Conservation (phyloP, 2,329 filamentous ascomycete genomes). For the Coniosporium uncinatum region DNA sequence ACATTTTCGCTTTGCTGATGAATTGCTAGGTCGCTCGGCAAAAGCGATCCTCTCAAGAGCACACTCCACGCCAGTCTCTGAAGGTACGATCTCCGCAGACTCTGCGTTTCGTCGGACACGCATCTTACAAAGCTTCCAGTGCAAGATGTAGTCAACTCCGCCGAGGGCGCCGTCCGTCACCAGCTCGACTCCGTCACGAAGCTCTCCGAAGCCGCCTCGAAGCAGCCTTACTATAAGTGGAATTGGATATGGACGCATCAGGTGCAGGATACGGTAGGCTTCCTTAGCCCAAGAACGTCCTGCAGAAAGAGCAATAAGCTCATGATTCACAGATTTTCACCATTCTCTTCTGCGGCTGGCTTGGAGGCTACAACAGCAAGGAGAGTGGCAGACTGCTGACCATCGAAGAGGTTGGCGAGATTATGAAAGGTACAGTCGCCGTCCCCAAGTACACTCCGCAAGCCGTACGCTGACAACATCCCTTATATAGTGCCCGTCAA, state of each 20-base stretch:
- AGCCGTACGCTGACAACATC: neutral
- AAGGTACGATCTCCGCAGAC: conserved; percentile 45
- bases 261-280: conserved; percentile 75
- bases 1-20: too few relatives aligned
- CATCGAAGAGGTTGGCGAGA: conserved; percentile 79
- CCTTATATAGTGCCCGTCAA: conserved; percentile 73
- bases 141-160: conserved; percentile 47
- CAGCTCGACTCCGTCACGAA: conserved; percentile 66
- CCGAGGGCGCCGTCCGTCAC: conserved; percentile 63
- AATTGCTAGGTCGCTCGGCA: conserved; percentile 67
- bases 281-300: too few relatives aligned
- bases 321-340: conserved; percentile 51
- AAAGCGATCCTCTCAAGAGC: conserved; percentile 84
- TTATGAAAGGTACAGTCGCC: conserved; percentile 57
- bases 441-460: conserved; percentile 4
- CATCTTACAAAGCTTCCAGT: neutral
- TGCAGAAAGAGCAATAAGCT: too few relatives aligned
- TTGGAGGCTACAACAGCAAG: conserved; percentile 65
- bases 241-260: conserved; percentile 82
- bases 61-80: conserved; percentile 73
- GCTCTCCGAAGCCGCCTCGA: conserved; percentile 68
- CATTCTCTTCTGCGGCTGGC: conserved; percentile 64
- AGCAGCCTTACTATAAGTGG: conserved; percentile 98
- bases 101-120: neutral
- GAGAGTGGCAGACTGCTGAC: conserved; percentile 67